These are phyloP conservation scores for Purpureocillium takamizusanense DNA, from an alignment of 2,329 filamentous ascomycete genomes.

Conservation along the genomic window DNA sequence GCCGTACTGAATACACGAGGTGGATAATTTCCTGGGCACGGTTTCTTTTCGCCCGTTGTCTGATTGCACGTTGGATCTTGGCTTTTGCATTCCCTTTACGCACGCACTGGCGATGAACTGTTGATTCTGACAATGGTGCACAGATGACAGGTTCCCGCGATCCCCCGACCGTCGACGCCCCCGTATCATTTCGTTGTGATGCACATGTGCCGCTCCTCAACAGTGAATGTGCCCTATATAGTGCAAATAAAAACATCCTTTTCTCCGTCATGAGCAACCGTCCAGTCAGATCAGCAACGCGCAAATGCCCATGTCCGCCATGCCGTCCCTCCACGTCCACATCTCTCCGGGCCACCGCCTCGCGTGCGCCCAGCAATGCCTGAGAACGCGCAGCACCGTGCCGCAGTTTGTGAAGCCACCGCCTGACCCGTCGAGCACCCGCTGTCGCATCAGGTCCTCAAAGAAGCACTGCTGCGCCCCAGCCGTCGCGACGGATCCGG, in stretches of 20 bases:
- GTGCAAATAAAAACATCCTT: background rate
- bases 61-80: background rate
- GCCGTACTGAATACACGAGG: constrained; percentile 4
- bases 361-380: constrained; percentile 8
- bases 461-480: constrained; percentile 8
- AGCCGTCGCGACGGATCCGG: constrained; percentile 7
- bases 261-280: background rate
- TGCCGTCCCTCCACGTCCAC: constrained; percentile 10
- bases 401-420: constrained; percentile 11
- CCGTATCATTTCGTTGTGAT: no score
- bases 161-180: no score
- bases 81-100: background rate
- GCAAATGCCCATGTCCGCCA: constrained; percentile 11
- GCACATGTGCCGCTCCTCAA: no score
- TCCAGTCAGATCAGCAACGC: constrained; percentile 8
- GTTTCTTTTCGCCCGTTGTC: constrained; percentile 6
- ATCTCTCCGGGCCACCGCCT: background rate
- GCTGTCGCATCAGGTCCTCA: constrained; percentile 3
- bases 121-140: background rate
- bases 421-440: constrained; percentile 2
- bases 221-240: no score
- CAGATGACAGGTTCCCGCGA: no score
- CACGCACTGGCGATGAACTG: background rate
- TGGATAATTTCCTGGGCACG: constrained; percentile 4
- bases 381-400: constrained; percentile 8